These are phyloP conservation scores for Rhynchosporium graminicola DNA, from an alignment of 2,329 filamentous ascomycete genomes.

Conservation along the genomic window DNA sequence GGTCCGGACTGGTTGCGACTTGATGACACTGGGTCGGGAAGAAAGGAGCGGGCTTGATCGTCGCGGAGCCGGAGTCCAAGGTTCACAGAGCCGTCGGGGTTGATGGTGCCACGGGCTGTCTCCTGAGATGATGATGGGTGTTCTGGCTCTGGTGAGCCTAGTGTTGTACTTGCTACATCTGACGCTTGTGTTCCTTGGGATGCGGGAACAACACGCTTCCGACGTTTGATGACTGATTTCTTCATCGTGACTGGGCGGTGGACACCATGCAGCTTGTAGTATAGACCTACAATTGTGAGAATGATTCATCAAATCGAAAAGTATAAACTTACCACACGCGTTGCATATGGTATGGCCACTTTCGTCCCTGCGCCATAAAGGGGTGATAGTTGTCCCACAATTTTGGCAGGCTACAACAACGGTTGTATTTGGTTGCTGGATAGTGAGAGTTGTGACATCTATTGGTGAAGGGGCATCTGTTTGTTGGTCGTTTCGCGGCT, in stretches of 20 bases:
- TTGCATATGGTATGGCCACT: slow-evolving; percentile 97
- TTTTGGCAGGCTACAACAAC: slow-evolving; percentile 94
- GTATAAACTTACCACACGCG: slow-evolving; percentile 75
- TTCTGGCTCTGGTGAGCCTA: slow-evolving; percentile 41
- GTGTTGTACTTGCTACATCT: slow-evolving; percentile 43
- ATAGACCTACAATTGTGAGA: slow-evolving; percentile 63
- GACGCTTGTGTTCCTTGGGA: slow-evolving; percentile 48
- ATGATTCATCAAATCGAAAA: background rate
- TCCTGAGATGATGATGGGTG: slow-evolving; percentile 33
- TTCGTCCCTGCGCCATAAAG: slow-evolving; percentile 92
- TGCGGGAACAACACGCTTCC: slow-evolving; percentile 91
- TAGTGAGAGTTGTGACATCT: slow-evolving; percentile 51
- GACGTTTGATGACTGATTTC: slow-evolving; percentile 92
- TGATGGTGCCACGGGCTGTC: slow-evolving; percentile 52
- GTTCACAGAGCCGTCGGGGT: slow-evolving; percentile 66
- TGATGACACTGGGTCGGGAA: slow-evolving; percentile 36
- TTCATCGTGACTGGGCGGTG: slow-evolving; percentile 98
- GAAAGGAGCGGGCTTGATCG: slow-evolving; percentile 34
- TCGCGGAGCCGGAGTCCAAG: slow-evolving; percentile 56
- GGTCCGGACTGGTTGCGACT: slow-evolving; percentile 36
- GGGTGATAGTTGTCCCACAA: slow-evolving; percentile 94
- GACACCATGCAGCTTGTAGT: slow-evolving; percentile 90
- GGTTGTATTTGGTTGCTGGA: slow-evolving; percentile 49
- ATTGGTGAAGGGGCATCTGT: slow-evolving; percentile 45
- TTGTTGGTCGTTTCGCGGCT: slow-evolving; percentile 34